Percentiles rank a stretch among this genome's conserved stretches.
These are phyloP conservation scores for Microsporum ferrugineum DNA, from an alignment of 2,329 filamentous ascomycete genomes.

Conservation along the genomic window DNA sequence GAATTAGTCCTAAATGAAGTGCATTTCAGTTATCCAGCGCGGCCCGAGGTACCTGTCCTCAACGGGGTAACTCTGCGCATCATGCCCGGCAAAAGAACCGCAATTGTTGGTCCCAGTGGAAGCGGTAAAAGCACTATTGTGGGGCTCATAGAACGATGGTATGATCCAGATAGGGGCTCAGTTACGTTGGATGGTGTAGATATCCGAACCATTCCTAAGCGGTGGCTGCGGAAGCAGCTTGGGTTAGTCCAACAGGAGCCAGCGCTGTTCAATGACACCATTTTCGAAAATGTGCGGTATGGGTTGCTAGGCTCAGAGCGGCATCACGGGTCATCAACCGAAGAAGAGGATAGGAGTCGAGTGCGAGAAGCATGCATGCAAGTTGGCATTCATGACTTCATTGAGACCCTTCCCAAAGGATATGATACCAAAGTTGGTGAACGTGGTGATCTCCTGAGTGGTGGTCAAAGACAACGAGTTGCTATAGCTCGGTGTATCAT, in stretches of 20 bases:
- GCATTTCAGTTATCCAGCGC: slow-evolving; percentile 25
- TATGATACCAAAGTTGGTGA: slow-evolving; percentile 26
- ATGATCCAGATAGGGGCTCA: slow-evolving; percentile 53
- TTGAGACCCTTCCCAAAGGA: slow-evolving; percentile 30
- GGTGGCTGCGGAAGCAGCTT: slow-evolving; percentile 52
- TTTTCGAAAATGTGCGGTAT: slow-evolving; percentile 60
- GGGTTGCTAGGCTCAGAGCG: slow-evolving; percentile 6
- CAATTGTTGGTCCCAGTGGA: slow-evolving; percentile 47
- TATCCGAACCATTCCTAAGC: slow-evolving; percentile 48
- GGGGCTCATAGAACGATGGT: slow-evolving; percentile 52
- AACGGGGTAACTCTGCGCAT: slow-evolving; percentile 26
- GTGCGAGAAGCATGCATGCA: slow-evolving; percentile 26
- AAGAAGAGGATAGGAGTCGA: slow-evolving; percentile 19
- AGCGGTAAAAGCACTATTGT: slow-evolving; percentile 61
- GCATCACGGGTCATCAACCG: no score
- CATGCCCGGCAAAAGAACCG: slow-evolving; percentile 41
- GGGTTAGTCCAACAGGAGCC: slow-evolving; percentile 66
- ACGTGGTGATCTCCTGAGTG: slow-evolving; percentile 20
- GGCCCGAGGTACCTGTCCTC: slow-evolving; percentile 21
- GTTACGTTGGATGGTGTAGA: slow-evolving; percentile 54
- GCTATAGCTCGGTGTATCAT: slow-evolving; percentile 13
- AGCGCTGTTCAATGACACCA: slow-evolving; percentile 56
- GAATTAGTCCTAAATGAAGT: no score
- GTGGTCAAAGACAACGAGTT: slow-evolving; percentile 41
- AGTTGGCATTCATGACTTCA: slow-evolving; percentile 29